A percentile compares a stretch with the other conserved stretches of the same genome.
Evolutionary conservation across 352 stramenopile species (phyloP).

Genomic region (Blastocystis sp.): DNA sequence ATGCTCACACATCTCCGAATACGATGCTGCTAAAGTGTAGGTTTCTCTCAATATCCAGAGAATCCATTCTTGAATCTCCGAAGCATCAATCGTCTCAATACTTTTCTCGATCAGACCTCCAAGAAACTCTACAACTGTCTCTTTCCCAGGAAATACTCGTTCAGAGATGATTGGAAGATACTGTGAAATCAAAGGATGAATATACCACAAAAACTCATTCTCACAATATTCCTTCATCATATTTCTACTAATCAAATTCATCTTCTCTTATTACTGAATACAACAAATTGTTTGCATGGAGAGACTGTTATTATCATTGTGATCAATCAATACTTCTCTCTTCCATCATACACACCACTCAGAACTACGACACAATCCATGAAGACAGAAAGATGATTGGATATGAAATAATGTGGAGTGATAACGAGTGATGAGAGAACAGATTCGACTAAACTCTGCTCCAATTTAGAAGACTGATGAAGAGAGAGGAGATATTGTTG

Average conservation of each 20-base stretch:
- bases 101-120: neutral
- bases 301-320: neutral
- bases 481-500: neutral
- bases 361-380: neutral
- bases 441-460: neutral
- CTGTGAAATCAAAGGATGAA: neutral
- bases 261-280: neutral
- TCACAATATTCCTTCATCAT: neutral
- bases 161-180: neutral
- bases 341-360: neutral
- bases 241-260: neutral
- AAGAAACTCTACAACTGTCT: neutral
- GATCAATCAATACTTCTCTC: conserved; percentile 19
- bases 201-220: neutral
- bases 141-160: conserved; percentile 21
- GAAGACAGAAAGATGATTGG: neutral
- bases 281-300: neutral
- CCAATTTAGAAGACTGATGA: neutral
- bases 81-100: neutral
- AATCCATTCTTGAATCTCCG: neutral
- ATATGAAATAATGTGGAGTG: conserved; percentile 6
- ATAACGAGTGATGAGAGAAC: neutral
- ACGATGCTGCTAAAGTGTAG: neutral
- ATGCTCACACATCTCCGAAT: neutral
- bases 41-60: neutral